Evolutionary conservation across 331 rosid genomes (phyloP).

Genomic region (Rhamnella rubrinervis): DNA sequence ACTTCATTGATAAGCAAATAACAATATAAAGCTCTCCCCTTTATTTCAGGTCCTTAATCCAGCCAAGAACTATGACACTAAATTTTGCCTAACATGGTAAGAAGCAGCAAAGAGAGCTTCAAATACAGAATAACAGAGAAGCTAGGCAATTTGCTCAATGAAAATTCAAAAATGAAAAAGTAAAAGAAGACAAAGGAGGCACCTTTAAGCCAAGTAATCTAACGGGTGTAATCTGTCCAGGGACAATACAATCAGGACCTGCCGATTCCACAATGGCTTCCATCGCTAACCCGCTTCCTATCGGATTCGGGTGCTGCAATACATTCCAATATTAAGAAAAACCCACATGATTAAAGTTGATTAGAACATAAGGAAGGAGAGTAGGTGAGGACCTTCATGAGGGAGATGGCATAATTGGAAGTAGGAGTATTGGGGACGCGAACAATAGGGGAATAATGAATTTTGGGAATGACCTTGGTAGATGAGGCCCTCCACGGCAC

Average conservation of each 20-base stretch:
- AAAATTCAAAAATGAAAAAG: neutral
- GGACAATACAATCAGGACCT: conserved; percentile 94
- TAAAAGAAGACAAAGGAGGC: neutral
- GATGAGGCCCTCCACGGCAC: conserved; percentile 84
- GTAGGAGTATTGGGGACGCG: conserved; percentile 62
- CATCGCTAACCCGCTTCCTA: conserved; percentile 69
- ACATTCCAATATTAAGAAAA: conserved; percentile 3
- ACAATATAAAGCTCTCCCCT: neutral
- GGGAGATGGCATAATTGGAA: conserved; percentile 60
- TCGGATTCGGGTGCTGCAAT: conserved; percentile 68
- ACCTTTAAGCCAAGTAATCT: conserved; percentile 89
- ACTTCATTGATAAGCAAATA: neutral
- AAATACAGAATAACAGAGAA: no score
- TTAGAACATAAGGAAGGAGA: neutral
- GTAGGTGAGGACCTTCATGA: conserved; percentile 59
- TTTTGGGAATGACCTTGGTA: conserved; percentile 68
- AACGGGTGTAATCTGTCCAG: conserved; percentile 69
- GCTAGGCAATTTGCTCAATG: neutral
- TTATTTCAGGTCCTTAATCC: neutral
- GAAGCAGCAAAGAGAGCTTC: no score
- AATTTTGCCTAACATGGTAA: no score
- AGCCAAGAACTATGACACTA: neutral
- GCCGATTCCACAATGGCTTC: conserved; percentile 87
- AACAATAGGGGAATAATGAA: conserved; percentile 72
- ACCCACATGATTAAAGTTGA: neutral